Conservation (phyloP, 768 basidiomycete species). For the Ramaria sp. region DNA sequence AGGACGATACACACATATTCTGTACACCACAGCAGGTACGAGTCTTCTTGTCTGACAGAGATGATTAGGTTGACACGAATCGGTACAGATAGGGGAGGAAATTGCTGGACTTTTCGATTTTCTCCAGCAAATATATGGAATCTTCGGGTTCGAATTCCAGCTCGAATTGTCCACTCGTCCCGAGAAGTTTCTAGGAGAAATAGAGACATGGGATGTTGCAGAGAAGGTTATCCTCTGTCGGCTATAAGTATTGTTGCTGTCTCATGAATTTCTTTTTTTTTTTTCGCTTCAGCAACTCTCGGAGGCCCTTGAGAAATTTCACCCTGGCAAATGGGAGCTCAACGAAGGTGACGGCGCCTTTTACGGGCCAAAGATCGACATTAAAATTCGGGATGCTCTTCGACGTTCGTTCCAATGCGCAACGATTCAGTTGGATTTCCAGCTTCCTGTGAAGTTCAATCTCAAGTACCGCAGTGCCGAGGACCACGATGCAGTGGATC, state of each 20-base stretch:
- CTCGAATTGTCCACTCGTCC: conserved; percentile 94
- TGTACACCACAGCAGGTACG: conserved; percentile 83
- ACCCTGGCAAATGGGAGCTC: conserved; percentile 83
- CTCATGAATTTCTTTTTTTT: background rate
- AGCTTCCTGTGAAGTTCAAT: conserved; percentile 93
- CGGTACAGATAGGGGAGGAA: conserved; percentile 68
- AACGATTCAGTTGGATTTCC: conserved; percentile 98
- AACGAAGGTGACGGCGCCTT: conserved; percentile 98
- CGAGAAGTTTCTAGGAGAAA: conserved; percentile 81
- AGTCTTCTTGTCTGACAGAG: background rate
- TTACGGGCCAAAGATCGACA: conserved; percentile 99
- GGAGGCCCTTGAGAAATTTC: conserved; percentile 71
- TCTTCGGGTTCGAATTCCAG: conserved; percentile 91
- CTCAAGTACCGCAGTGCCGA: conserved; percentile 80
- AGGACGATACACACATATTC: conserved; percentile 98
- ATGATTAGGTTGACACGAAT: conserved; percentile 6
- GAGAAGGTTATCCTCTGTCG: conserved; percentile 49
- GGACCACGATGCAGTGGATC: conserved; percentile 45
- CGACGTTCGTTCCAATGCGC: conserved; percentile 95
- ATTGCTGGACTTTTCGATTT: conserved; percentile 86
- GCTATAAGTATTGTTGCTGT: too few species aligned
- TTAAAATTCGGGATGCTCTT: conserved; percentile 89
- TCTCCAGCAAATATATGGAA: conserved; percentile 85
- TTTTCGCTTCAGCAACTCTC: conserved; percentile 56
- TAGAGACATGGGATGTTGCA: conserved; percentile 86